phyloP scores from a whole-genome alignment of 805 yeast species.

The Spathaspora girioi region DNA sequence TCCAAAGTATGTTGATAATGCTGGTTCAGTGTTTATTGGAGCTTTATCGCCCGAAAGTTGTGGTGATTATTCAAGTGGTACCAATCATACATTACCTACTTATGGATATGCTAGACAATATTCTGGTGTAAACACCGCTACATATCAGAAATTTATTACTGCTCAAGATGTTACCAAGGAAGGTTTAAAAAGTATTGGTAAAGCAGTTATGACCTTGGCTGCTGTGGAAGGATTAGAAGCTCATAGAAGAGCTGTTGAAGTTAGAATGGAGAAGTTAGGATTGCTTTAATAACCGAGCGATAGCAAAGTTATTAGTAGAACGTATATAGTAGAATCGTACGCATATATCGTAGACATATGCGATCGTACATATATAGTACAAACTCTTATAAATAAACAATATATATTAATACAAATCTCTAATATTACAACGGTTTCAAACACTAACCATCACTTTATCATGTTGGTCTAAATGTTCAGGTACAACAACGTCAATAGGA shows the following conservation, averaged over 20 bases:
- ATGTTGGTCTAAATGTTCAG: background rate
- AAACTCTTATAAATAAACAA: background rate
- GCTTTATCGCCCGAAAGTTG: constrained; percentile 95
- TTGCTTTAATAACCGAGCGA: constrained; percentile 28
- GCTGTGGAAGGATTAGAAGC: constrained; percentile 96
- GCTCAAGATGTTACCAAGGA: constrained; percentile 84
- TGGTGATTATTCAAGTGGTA: constrained; percentile 97
- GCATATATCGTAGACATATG: background rate
- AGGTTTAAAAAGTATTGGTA: constrained; percentile 88
- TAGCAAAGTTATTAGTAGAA: background rate
- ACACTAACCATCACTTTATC: constrained; percentile 1
- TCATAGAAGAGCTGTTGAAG: constrained; percentile 94
- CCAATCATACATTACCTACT: constrained; percentile 97
- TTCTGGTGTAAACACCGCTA: constrained; percentile 94
- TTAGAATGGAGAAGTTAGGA: constrained; percentile 83
- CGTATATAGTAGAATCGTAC: no score
- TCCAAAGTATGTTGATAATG: constrained; percentile 70
- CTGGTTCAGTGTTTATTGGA: constrained; percentile 97
- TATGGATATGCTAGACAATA: constrained; percentile 98
- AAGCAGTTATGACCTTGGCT: constrained; percentile 93
- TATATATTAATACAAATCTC: background rate
- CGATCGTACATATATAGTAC: no score
- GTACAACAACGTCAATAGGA: background rate
- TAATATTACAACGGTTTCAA: background rate
- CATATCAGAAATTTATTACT: constrained; percentile 93